Percentiles rank a stretch among this genome's conserved stretches.
These are phyloP conservation scores for Aspergillaceae sp. DNA, from an alignment of 2,329 filamentous ascomycete genomes.

Conservation along the genomic window DNA sequence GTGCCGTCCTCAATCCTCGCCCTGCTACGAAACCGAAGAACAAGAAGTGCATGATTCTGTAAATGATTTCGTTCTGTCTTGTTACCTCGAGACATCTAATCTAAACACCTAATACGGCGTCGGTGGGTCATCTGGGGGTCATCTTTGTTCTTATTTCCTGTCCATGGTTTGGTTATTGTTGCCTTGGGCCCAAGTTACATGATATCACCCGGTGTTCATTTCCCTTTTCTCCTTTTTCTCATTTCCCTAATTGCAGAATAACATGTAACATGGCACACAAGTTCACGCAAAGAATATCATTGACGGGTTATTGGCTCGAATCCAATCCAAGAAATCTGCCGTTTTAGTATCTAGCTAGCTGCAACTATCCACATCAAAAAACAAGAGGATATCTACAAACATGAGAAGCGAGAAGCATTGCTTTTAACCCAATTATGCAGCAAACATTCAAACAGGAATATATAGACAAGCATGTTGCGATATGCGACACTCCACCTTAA, in stretches of 20 bases:
- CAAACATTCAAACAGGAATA: constrained; percentile 2
- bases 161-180: neutral
- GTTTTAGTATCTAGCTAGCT: neutral
- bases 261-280: constrained; percentile 20
- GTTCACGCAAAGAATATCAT: constrained; percentile 14
- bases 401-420: neutral
- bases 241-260: constrained; percentile 14
- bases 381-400: constrained; percentile 4
- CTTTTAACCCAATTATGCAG: neutral
- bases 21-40: constrained; percentile 38
- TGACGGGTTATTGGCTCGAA: constrained; percentile 1
- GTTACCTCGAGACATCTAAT: constrained; percentile 18
- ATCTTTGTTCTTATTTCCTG: constrained; percentile 11
- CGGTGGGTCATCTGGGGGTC: constrained; percentile 20
- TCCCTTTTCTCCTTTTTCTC: constrained; percentile 7
- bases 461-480: neutral
- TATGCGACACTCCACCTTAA: too few species aligned
- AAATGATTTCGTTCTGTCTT: constrained; percentile 19
- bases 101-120: constrained; percentile 34
- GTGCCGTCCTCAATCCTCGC: constrained; percentile 42
- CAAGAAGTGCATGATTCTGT: constrained; percentile 41
- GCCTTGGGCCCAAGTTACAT: constrained; percentile 1
- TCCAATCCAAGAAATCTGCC: neutral
- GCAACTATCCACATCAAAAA: constrained; percentile 1
- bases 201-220: constrained; percentile 5